Evolutionary conservation across 495 filamentous ascomycete species (phyloP).

Genomic region (Penicillium flavigenum): DNA sequence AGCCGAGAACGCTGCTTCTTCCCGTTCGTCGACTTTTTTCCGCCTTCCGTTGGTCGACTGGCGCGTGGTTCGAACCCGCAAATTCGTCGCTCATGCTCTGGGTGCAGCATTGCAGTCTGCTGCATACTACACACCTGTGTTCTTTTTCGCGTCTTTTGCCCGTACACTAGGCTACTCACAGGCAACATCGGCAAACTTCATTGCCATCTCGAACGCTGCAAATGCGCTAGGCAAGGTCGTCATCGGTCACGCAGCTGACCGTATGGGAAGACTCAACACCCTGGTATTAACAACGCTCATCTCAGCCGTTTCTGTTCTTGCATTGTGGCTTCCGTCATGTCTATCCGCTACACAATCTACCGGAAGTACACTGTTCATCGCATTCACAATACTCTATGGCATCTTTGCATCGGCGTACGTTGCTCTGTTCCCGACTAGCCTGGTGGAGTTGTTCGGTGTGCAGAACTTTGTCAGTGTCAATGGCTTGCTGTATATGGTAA

Average conservation of each 20-base stretch:
- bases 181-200: conserved; percentile 35
- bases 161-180: conserved; percentile 41
- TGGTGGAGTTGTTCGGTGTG: conserved; percentile 45
- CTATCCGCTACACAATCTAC: conserved; percentile 17
- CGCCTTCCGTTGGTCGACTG: conserved; percentile 33
- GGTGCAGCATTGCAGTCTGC: conserved; percentile 39
- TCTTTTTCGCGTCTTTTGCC: conserved; percentile 41
- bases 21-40: conserved; percentile 12
- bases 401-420: conserved; percentile 43
- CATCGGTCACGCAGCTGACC: conserved; percentile 46
- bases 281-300: conserved; percentile 40
- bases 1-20: conserved; percentile 22
- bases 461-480: conserved; percentile 45
- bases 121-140: conserved; percentile 42
- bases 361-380: conserved; percentile 34
- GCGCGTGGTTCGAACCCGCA: conserved; percentile 30
- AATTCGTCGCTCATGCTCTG: conserved; percentile 36
- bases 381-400: conserved; percentile 41
- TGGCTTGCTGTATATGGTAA: conserved; percentile 44
- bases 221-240: conserved; percentile 31
- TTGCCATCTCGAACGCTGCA: conserved; percentile 33
- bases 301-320: conserved; percentile 34
- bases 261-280: conserved; percentile 43
- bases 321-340: conserved; percentile 43
- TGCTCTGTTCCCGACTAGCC: conserved; percentile 39